Percentiles rank a stretch among this genome's conserved stretches.
phyloP scores from a whole-genome alignment of 2,329 filamentous ascomycete species.

The Xylariaceae sp. region DNA sequence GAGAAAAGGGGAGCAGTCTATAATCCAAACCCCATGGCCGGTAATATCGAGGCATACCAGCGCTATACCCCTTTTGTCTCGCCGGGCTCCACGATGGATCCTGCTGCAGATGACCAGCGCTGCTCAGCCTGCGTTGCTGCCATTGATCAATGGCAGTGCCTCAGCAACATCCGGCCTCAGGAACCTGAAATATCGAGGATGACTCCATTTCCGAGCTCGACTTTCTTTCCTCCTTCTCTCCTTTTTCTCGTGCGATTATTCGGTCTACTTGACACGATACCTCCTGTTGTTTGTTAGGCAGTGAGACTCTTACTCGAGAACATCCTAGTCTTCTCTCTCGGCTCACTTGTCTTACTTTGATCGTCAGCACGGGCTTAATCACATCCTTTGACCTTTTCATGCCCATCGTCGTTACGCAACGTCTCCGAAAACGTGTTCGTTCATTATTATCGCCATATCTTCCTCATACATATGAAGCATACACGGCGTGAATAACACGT shows the following conservation, averaged over 20 bases:
- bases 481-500: background rate
- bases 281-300: too few species aligned
- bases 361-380: background rate
- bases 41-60: background rate
- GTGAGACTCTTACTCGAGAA: background rate
- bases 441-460: too few species aligned
- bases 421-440: constrained; percentile 1
- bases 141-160: constrained; percentile 27
- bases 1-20: background rate
- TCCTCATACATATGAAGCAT: background rate
- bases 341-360: background rate
- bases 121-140: constrained; percentile 18
- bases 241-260: constrained; percentile 10
- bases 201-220: constrained; percentile 30
- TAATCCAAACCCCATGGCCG: background rate
- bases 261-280: constrained; percentile 9
- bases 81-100: constrained; percentile 19
- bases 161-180: constrained; percentile 20
- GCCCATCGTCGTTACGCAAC: background rate
- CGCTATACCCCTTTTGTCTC: constrained; percentile 16
- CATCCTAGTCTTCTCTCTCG: background rate
- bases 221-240: constrained; percentile 22
- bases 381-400: background rate
- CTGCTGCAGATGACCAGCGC: constrained; percentile 18
- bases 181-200: constrained; percentile 33